phyloP scores from a whole-genome alignment of 352 stramenopile genomes.

The Aphanomyces cochlioides region DNA sequence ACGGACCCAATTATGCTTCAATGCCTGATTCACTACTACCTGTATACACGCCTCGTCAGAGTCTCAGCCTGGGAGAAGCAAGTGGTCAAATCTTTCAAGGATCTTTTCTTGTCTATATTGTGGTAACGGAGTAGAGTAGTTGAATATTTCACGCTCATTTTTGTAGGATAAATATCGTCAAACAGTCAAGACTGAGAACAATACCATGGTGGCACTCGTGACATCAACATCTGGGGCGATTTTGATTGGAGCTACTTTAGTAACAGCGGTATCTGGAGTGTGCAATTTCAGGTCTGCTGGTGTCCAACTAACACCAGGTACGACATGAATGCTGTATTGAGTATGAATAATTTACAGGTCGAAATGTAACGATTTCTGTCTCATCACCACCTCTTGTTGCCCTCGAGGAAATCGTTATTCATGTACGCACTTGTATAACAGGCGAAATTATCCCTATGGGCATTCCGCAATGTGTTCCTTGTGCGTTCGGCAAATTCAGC shows the following conservation, averaged over 20 bases:
- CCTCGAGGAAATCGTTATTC: neutral
- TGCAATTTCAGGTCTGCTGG: neutral
- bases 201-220: neutral
- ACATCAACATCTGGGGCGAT: neutral
- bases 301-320: neutral
- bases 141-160: conserved; percentile 1
- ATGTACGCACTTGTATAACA: conserved; percentile 7
- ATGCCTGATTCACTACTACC: neutral
- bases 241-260: neutral
- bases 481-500: conserved; percentile 22
- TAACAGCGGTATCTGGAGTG: neutral
- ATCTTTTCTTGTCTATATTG: conserved; percentile 12
- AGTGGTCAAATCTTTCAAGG: conserved; percentile 16
- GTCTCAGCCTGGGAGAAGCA: neutral
- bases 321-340: too few relatives aligned
- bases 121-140: conserved; percentile 1
- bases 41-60: neutral
- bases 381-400: neutral
- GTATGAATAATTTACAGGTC: too few relatives aligned
- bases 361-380: conserved; percentile 13
- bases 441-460: conserved; percentile 22
- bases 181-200: conserved; percentile 20
- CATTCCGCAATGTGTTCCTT: conserved; percentile 14
- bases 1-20: conserved; percentile 15
- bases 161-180: conserved; percentile 27